Evolutionary conservation across 768 basidiomycete species (phyloP).

Genomic region (Russula sp.): DNA sequence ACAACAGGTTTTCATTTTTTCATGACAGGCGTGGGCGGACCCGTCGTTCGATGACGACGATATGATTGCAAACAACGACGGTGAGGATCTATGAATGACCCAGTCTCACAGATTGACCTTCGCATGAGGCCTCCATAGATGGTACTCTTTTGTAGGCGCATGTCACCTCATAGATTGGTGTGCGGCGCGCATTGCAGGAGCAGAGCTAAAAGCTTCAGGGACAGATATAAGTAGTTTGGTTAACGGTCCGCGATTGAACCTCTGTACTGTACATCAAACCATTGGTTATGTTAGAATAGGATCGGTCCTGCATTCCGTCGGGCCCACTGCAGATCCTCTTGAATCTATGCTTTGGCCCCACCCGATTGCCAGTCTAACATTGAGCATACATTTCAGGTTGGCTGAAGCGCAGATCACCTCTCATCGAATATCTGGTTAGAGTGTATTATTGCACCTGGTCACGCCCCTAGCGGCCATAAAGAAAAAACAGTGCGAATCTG

Average conservation of each 20-base stretch:
- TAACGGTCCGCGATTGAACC: slow-evolving; percentile 1
- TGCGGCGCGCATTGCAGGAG: slow-evolving; percentile 37
- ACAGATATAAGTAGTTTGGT: neutral
- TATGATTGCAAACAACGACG: slow-evolving; percentile 63
- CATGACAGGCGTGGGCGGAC: slow-evolving; percentile 65
- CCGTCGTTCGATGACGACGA: slow-evolving; percentile 66
- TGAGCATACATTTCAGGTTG: no score
- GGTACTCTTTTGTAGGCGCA: slow-evolving; percentile 44
- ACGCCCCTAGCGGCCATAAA: neutral
- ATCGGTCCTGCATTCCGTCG: neutral
- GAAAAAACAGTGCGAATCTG: slow-evolving; percentile 30
- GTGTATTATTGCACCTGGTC: neutral
- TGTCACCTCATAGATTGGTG: slow-evolving; percentile 53
- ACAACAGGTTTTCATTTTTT: slow-evolving; percentile 82
- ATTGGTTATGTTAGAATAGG: neutral
- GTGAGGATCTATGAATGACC: slow-evolving; percentile 86
- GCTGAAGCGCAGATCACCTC: neutral
- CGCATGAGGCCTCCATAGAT: slow-evolving; percentile 33
- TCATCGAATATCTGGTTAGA: no score
- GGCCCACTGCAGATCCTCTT: no score
- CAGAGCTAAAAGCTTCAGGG: neutral
- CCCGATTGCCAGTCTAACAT: neutral
- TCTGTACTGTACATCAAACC: slow-evolving; percentile 27
- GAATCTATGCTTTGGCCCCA: no score
- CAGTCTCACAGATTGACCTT: slow-evolving; percentile 83